A percentile compares a stretch with the other conserved stretches of the same genome.
These are phyloP conservation scores for Hypoxylon sp. DNA, from an alignment of 2,329 filamentous ascomycete genomes.

Conservation along the genomic window DNA sequence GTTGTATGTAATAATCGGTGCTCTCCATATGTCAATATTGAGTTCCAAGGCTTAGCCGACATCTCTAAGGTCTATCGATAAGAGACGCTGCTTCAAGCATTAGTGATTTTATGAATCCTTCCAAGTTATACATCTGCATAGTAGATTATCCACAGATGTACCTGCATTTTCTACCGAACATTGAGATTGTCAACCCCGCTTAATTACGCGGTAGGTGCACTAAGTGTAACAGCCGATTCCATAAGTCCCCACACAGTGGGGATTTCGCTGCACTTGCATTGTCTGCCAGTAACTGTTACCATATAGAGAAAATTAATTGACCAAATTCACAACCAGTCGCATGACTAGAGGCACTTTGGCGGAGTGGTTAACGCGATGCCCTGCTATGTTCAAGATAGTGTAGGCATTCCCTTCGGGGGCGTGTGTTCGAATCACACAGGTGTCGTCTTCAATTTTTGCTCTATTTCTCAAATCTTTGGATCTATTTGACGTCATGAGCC, in stretches of 20 bases:
- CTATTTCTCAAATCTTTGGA: too few species aligned
- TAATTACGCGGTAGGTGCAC: background rate
- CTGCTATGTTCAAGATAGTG: constrained; percentile 14
- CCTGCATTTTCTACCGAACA: too few species aligned
- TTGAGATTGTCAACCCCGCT: too few species aligned
- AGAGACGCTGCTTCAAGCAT: background rate
- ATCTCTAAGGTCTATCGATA: constrained; percentile 30
- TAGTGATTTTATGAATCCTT: background rate
- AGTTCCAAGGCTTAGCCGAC: background rate
- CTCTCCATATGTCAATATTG: constrained; percentile 8
- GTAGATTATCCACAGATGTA: too few species aligned
- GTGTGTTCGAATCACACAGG: constrained; percentile 59
- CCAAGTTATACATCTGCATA: constrained; percentile 1
- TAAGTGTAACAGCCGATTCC: background rate
- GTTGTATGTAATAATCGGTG: constrained; percentile 17
- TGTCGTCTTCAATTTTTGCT: constrained; percentile 42
- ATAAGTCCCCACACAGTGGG: background rate
- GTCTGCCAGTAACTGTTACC: background rate
- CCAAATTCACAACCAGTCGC: background rate
- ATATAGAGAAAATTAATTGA: background rate
- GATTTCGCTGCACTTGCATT: background rate
- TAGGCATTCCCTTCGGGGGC: constrained; percentile 54
- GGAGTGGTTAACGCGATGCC: constrained; percentile 30
- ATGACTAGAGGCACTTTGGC: constrained; percentile 17
- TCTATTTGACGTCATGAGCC: too few species aligned